Conservation (phyloP, 2,329 filamentous ascomycete species). For the Talaromyces marneffei region DNA sequence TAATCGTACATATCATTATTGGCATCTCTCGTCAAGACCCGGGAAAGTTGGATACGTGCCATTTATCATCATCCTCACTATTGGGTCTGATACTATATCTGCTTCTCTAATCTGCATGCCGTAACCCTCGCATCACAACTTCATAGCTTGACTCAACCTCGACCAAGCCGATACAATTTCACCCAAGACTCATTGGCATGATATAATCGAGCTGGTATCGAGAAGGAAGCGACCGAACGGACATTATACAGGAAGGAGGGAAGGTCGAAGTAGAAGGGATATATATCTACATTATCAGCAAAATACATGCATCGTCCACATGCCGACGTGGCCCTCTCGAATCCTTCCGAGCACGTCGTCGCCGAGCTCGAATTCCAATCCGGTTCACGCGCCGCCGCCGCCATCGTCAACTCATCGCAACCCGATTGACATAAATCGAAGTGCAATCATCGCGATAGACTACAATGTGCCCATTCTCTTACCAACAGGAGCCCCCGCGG, state of each 20-base stretch:
- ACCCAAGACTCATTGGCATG: neutral
- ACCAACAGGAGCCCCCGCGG: neutral
- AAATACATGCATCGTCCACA: constrained; percentile 23
- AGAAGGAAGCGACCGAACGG: neutral
- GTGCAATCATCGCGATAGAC: constrained; percentile 18
- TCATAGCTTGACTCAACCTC: neutral
- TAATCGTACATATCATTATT: neutral
- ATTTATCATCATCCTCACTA: neutral
- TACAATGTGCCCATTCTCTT: constrained; percentile 16
- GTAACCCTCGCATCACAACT: constrained; percentile 1
- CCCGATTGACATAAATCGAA: constrained; percentile 15
- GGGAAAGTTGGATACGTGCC: neutral
- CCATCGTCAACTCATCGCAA: constrained; percentile 5
- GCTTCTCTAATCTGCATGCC: constrained; percentile 3
- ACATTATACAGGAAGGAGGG: neutral
- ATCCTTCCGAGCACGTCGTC: constrained; percentile 25
- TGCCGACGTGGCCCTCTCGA: constrained; percentile 33
- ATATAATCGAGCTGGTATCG: constrained; percentile 18
- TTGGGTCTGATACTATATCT: neutral
- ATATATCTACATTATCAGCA: neutral
- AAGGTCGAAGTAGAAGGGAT: neutral
- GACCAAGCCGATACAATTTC: neutral
- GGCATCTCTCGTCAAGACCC: neutral
- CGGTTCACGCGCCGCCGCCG: constrained; percentile 3
- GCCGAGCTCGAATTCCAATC: constrained; percentile 18